Conservation (phyloP, 2,329 filamentous ascomycete genomes). For the Sarocladium brachiariae region DNA sequence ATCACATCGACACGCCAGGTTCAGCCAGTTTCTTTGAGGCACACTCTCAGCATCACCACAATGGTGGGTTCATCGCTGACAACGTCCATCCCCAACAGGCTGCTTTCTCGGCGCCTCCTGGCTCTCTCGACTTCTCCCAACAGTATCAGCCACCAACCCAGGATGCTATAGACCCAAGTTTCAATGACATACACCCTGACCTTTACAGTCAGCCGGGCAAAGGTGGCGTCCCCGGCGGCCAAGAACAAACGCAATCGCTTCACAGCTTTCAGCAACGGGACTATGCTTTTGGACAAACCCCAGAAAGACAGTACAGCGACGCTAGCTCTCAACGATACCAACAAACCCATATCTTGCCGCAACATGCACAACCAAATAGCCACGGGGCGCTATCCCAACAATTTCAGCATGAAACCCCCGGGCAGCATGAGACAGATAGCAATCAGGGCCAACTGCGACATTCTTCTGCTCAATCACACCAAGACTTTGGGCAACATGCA, state of each 20-base stretch:
- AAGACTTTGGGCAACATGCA: conserved; percentile 1
- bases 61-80: conserved; percentile 25
- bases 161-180: conserved; percentile 30
- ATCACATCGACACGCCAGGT: conserved; percentile 4
- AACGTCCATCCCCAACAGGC: conserved; percentile 21
- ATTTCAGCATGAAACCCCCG: conserved; percentile 15
- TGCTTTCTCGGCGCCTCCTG: conserved; percentile 25
- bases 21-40: conserved; percentile 28
- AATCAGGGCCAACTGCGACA: conserved; percentile 19
- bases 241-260: conserved; percentile 23
- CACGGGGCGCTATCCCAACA: conserved; percentile 26
- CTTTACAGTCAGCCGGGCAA: conserved; percentile 29
- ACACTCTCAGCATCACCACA: conserved; percentile 22
- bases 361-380: conserved; percentile 24
- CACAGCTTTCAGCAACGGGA: conserved; percentile 27
- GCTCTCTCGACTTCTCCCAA: conserved; percentile 23
- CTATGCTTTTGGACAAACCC: conserved; percentile 25
- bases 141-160: conserved; percentile 27
- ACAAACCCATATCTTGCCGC: conserved; percentile 27
- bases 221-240: conserved; percentile 21
- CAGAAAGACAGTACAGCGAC: not conserved
- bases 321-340: conserved; percentile 19
- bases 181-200: conserved; percentile 29
- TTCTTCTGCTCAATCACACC: conserved; percentile 10
- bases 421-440: conserved; percentile 17